These are phyloP conservation scores for Nicotiana tabacum DNA, from an alignment of 257 asterid genomes.

Conservation along the genomic window DNA sequence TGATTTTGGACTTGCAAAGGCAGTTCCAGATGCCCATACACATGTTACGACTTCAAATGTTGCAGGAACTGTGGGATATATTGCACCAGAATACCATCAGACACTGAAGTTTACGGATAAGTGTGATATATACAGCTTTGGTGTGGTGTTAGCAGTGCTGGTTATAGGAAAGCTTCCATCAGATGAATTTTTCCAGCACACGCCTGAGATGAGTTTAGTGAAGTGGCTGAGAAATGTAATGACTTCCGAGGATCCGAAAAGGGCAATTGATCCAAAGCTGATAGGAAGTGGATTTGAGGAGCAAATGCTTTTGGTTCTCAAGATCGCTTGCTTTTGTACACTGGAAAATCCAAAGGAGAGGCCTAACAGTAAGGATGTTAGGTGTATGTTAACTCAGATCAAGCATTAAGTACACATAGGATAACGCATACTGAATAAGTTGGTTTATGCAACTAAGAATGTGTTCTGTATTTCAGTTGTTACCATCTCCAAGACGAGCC, in stretches of 20 bases:
- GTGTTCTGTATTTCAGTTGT: not conserved
- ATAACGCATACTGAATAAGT: not conserved
- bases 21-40: conserved; percentile 58
- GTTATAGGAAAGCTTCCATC: conserved; percentile 71
- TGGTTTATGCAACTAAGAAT: not conserved
- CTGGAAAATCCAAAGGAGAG: conserved; percentile 75
- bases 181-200: conserved; percentile 60
- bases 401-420: conserved; percentile 22
- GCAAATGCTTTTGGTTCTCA: conserved; percentile 77
- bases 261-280: conserved; percentile 53
- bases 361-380: conserved; percentile 68
- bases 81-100: conserved; percentile 79
- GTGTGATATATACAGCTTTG: conserved; percentile 80
- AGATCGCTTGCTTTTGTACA: conserved; percentile 80
- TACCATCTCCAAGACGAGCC: not conserved
- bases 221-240: conserved; percentile 81
- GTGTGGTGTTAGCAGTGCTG: conserved; percentile 53
- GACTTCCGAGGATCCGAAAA: conserved; percentile 61
- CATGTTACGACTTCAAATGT: conserved; percentile 62
- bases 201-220: conserved; percentile 64
- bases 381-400: conserved; percentile 75
- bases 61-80: conserved; percentile 77
- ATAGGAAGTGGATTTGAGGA: conserved; percentile 66
- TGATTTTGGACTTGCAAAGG: conserved; percentile 80
- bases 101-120: conserved; percentile 74